phyloP scores from a whole-genome alignment of 352 stramenopile genomes.

The Phytophthora fragariaefolia region DNA sequence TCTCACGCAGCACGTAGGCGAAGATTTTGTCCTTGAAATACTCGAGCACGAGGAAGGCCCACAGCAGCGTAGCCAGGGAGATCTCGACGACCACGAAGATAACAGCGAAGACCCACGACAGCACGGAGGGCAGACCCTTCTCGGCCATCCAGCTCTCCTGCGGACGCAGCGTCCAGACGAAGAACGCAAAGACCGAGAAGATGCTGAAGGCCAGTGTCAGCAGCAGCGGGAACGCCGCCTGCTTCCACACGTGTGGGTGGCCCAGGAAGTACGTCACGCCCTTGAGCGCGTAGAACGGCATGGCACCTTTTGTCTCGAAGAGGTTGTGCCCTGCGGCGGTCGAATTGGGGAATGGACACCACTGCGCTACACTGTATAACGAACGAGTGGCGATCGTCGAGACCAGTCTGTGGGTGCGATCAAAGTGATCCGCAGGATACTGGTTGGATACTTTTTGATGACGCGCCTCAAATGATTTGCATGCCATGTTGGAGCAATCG shows the following conservation, averaged over 20 bases:
- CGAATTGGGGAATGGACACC: constrained; percentile 28
- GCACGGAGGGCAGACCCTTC: constrained; percentile 39
- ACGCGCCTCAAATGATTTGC: constrained; percentile 11
- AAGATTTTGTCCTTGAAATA: constrained; percentile 70
- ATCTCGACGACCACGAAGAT: constrained; percentile 63
- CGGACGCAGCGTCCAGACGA: constrained; percentile 47
- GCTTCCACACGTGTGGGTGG: constrained; percentile 56
- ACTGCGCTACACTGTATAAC: not conserved
- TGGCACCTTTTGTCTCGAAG: constrained; percentile 8
- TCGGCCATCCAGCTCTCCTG: constrained; percentile 47
- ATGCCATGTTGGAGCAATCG: constrained; percentile 16
- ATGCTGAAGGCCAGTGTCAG: constrained; percentile 58
- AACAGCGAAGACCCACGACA: constrained; percentile 60
- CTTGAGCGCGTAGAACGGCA: constrained; percentile 51
- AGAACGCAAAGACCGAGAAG: constrained; percentile 53
- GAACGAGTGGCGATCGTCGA: constrained; percentile 18
- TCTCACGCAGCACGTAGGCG: constrained; percentile 50
- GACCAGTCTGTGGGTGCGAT: constrained; percentile 14
- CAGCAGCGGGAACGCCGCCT: constrained; percentile 54
- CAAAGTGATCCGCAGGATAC: constrained; percentile 20
- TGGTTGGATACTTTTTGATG: constrained; percentile 20
- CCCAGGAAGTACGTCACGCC: constrained; percentile 55
- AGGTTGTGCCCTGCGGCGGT: not conserved
- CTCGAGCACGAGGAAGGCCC: constrained; percentile 53
- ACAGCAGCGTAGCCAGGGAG: constrained; percentile 59